Evolutionary conservation across 2,329 filamentous ascomycete genomes (phyloP), one percentile per base, ranked within the genome.

Genomic region (Epichloe brachyelytri): DNA sequence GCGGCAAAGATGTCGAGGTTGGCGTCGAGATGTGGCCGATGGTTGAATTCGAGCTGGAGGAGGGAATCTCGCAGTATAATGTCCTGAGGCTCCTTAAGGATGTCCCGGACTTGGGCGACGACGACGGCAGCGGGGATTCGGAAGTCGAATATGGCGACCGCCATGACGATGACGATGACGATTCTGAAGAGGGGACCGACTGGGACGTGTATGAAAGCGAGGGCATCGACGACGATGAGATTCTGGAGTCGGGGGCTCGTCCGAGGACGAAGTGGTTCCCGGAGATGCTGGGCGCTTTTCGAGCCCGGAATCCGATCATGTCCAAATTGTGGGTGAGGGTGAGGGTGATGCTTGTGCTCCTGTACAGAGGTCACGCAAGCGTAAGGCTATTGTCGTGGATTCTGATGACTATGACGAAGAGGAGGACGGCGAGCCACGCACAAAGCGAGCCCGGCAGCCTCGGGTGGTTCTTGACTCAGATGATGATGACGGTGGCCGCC

Each of bases 151-250:
- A 54, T 4, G 12, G 14, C n/a, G 55, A 56, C 4, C 50, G 53
- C 7, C 53, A 54, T 7, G 55, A 58, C 7, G 54, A 54, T 7
- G 55, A 58, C 3, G 50, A 53, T 3, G 53, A 58, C 6, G 54
- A 57, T 3, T 39, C 50, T 30, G 45, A 49, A 26, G 52, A 52
- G 0, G 53, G 56, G 0, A 51, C 53, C 0, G 58, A 61, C 0
- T 51, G 55, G 2, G 57, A 68, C 33, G 60, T 65, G 43, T 70
- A 71, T 15, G 69, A 71, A 39, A 68, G 67, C 43, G 67, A 68
- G 0, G 66, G 66, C 0, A 69, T 71, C 6, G 67, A 70, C 38
- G 67, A 70, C 45, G 58, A 50, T 1, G 60, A 60, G 8, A 60
- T 68, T 12, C 51, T 59, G 1, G 61, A 66, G 15, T 51, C 55